Evolutionary conservation across 2,329 filamentous ascomycete species (phyloP).

Genomic region (Pseudogymnoascus sp.): DNA sequence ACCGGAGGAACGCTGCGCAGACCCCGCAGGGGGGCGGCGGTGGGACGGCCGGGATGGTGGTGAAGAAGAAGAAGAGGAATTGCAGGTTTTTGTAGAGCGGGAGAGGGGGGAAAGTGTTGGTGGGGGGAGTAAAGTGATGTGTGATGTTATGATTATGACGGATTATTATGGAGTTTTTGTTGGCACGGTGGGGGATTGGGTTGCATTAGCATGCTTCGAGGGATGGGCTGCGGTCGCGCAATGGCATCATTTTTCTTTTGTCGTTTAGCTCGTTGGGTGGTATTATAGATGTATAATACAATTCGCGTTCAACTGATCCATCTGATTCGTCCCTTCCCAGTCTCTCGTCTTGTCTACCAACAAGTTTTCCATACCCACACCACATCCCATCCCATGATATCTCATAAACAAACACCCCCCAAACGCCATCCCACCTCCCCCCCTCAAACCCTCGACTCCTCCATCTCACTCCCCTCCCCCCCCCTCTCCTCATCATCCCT

Average conservation of each 20-base stretch:
- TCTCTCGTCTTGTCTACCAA: background rate
- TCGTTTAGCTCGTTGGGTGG: background rate
- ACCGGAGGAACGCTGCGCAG: constrained; percentile 47
- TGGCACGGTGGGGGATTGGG: background rate
- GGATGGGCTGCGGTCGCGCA: background rate
- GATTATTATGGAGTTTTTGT: background rate
- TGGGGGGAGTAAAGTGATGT: background rate
- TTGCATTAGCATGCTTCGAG: background rate
- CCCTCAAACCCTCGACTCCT: background rate
- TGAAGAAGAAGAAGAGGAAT: constrained; percentile 74
- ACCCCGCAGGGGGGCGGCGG: constrained; percentile 10
- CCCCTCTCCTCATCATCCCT: constrained; percentile 21
- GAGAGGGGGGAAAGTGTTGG: too few species aligned
- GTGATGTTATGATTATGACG: background rate
- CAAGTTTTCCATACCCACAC: background rate
- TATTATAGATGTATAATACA: constrained; percentile 5
- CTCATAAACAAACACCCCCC: constrained; percentile 8
- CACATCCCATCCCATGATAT: background rate
- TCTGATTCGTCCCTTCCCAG: background rate
- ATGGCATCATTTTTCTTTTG: constrained; percentile 7
- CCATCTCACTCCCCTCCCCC: constrained; percentile 11
- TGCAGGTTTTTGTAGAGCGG: constrained; percentile 64
- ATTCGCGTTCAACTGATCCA: background rate
- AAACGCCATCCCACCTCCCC: constrained; percentile 15
- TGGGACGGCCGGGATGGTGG: constrained; percentile 26